phyloP scores from a whole-genome alignment of 2,329 filamentous ascomycete genomes.

The Trichophyton equinum region DNA sequence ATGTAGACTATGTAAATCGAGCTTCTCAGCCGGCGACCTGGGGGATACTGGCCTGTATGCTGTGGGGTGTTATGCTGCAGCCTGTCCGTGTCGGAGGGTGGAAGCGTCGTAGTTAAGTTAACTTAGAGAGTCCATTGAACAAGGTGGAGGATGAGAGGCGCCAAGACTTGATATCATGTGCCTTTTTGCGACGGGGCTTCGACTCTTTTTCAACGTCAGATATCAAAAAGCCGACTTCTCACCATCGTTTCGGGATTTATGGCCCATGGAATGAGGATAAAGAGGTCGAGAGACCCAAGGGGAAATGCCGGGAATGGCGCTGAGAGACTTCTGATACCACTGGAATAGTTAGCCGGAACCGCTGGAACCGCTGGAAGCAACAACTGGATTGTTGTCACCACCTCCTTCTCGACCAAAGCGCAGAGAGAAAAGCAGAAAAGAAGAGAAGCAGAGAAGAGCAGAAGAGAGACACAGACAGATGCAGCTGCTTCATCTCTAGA shows the following conservation, averaged over 20 bases:
- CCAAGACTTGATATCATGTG: constrained; percentile 1
- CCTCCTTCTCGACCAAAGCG: background rate
- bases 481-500: background rate
- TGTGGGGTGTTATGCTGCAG: background rate
- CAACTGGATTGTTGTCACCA: background rate
- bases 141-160: background rate
- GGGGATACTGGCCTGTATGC: background rate
- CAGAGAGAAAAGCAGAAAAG: background rate
- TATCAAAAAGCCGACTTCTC: background rate
- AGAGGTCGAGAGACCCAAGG: background rate
- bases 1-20: background rate
- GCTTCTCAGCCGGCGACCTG: background rate
- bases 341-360: background rate
- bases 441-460: background rate
- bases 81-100: background rate
- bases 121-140: background rate
- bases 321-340: background rate
- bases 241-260: background rate
- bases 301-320: background rate
- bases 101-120: background rate
- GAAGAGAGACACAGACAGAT: background rate
- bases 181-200: background rate
- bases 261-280: background rate
- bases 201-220: background rate
- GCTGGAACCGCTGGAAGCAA: background rate